Conservation (phyloP, 768 basidiomycete species). For the Cystofilobasidium ferigula region DNA sequence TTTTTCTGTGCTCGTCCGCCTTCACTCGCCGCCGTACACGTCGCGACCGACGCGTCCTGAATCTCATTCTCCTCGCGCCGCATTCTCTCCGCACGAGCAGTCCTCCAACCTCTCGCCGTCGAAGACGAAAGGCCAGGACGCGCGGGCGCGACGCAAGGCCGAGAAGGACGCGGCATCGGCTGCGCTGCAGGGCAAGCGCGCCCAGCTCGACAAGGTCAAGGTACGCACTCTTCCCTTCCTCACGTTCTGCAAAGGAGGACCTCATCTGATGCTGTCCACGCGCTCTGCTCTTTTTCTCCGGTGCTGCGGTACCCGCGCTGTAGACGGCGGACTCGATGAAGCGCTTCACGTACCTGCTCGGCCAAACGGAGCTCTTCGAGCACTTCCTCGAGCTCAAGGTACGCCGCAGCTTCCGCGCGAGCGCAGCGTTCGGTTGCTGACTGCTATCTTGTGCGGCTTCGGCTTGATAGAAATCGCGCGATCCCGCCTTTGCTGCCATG, state of each 20-base stretch:
- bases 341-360: constrained; percentile 91
- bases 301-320: background rate
- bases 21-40: no score
- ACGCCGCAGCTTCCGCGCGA: constrained; percentile 27
- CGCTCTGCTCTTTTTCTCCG: background rate
- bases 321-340: constrained; percentile 89
- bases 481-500: constrained; percentile 83
- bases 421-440: no score
- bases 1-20: no score
- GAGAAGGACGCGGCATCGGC: constrained; percentile 42
- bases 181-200: constrained; percentile 56
- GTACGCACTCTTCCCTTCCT: constrained; percentile 36
- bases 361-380: constrained; percentile 94
- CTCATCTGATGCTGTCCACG: background rate
- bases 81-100: background rate
- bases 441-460: no score
- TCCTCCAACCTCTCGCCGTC: background rate
- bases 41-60: constrained; percentile 14
- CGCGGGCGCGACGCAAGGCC: constrained; percentile 4
- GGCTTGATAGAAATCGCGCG: constrained; percentile 63
- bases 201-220: constrained; percentile 82
- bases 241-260: constrained; percentile 20
- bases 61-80: background rate
- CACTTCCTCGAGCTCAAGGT: constrained; percentile 98
- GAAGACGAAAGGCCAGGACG: background rate